phyloP scores from a whole-genome alignment of 75 land plant genomes.

The Selaginella moellendorffii region DNA sequence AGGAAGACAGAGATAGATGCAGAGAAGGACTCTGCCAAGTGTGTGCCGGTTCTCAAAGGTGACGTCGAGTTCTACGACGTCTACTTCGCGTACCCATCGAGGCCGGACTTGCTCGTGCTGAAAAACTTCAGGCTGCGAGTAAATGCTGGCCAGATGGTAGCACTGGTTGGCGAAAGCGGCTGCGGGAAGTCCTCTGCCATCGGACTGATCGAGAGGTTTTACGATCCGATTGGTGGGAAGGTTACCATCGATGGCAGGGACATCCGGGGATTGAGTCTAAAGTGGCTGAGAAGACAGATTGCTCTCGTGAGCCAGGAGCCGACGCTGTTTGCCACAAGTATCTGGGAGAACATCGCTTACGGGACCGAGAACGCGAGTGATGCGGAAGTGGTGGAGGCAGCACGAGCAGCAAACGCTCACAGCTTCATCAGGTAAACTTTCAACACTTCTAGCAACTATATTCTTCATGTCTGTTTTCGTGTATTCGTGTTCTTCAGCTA shows the following conservation, averaged over 20 bases:
- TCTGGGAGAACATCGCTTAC: conserved; percentile 18
- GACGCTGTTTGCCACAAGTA: conserved; percentile 16
- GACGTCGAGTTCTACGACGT: conserved; percentile 14
- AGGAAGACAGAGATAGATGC: conserved; percentile 20
- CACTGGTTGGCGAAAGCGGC: conserved; percentile 21
- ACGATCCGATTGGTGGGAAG: conserved; percentile 12
- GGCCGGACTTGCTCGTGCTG: conserved; percentile 16
- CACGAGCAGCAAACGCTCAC: conserved; percentile 19
- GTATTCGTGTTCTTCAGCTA: too few species aligned
- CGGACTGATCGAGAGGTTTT: conserved; percentile 18
- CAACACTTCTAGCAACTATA: not conserved
- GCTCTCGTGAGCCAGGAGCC: conserved; percentile 23
- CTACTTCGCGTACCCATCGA: conserved; percentile 16
- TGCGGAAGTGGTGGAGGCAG: conserved; percentile 20
- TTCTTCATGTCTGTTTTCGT: not conserved
- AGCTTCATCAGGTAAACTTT: conserved; percentile 13
- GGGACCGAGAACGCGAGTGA: conserved; percentile 18
- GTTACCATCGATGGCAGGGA: conserved; percentile 17
- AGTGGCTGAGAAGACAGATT: conserved; percentile 10
- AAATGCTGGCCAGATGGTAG: conserved; percentile 12
- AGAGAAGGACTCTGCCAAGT: not conserved
- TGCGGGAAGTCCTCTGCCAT: conserved; percentile 16
- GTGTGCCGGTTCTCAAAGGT: conserved; percentile 4
- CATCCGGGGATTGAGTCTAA: conserved; percentile 6
- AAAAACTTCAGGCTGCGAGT: conserved; percentile 13